Conservation (phyloP, 768 basidiomycete species). For the Dictyophora rubrovolvata region DNA sequence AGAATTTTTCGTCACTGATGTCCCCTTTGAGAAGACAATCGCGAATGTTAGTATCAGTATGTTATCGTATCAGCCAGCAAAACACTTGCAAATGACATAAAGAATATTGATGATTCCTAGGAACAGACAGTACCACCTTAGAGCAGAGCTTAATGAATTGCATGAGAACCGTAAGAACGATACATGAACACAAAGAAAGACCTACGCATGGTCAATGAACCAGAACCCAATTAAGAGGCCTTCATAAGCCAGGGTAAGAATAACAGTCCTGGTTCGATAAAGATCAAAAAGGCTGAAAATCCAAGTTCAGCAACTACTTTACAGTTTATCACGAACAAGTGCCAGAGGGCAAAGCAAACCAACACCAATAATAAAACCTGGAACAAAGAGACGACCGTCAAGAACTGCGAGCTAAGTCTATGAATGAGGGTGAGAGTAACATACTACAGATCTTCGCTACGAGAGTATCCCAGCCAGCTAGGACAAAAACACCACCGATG, state of each 20-base stretch:
- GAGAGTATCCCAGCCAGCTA: constrained; percentile 81
- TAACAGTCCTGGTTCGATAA: constrained; percentile 56
- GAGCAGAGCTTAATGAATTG: constrained; percentile 43
- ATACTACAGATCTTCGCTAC: constrained; percentile 81
- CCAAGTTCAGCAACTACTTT: constrained; percentile 21
- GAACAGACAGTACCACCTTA: constrained; percentile 79
- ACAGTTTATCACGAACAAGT: constrained; percentile 87
- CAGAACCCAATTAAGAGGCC: constrained; percentile 85
- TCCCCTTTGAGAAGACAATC: constrained; percentile 55
- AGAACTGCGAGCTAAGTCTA: background rate
- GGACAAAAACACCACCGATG: constrained; percentile 71
- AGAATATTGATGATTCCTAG: constrained; percentile 79
- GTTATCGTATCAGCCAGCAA: background rate
- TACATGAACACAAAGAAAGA: constrained; percentile 14
- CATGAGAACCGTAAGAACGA: constrained; percentile 4
- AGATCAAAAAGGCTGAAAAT: constrained; percentile 3
- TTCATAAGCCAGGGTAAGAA: constrained; percentile 75
- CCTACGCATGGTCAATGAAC: constrained; percentile 89
- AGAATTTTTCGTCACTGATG: constrained; percentile 87
- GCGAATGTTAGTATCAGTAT: background rate
- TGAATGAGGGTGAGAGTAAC: background rate
- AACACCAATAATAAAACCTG: constrained; percentile 66
- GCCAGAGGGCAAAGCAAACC: constrained; percentile 79
- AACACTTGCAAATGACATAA: constrained; percentile 71
- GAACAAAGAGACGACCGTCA: background rate